Conservation (phyloP, 2,329 filamentous ascomycete genomes). For the Monosporascus cannonballus region DNA sequence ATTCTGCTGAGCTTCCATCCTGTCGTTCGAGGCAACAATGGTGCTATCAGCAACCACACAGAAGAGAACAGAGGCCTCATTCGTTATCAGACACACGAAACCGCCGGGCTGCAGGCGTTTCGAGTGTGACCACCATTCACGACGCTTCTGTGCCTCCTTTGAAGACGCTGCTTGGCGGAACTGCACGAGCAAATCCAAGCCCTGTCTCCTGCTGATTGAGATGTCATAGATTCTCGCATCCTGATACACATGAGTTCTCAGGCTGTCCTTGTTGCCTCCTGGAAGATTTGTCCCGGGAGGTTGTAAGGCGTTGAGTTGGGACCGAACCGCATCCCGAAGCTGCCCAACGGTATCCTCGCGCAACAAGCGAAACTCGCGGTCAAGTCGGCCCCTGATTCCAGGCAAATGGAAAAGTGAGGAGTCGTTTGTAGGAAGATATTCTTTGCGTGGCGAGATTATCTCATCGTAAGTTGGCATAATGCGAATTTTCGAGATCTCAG, state of each 20-base stretch:
- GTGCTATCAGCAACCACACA: conserved; percentile 29
- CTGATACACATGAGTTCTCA: conserved; percentile 32
- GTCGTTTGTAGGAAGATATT: conserved; percentile 39
- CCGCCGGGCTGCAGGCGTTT: conserved; percentile 43
- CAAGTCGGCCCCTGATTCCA: conserved; percentile 42
- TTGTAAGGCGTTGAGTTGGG: conserved; percentile 30
- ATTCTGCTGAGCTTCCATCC: conserved; percentile 6
- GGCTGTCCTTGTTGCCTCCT: conserved; percentile 13
- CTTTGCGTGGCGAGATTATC: conserved; percentile 33
- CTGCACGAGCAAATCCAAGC: conserved; percentile 37
- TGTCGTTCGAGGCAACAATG: conserved; percentile 13
- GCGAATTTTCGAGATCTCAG: conserved; percentile 37
- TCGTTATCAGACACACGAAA: conserved; percentile 43
- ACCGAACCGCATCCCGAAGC: conserved; percentile 41
- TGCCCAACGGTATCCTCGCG: conserved; percentile 50
- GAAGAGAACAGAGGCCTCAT: conserved; percentile 33
- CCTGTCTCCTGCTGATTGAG: conserved; percentile 30
- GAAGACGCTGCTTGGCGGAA: conserved; percentile 38
- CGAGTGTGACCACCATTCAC: conserved; percentile 44
- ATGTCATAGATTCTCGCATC: conserved; percentile 25
- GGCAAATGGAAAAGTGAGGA: conserved; percentile 31
- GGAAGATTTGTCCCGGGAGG: conserved; percentile 7
- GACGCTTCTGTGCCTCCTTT: conserved; percentile 23
- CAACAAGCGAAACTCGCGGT: conserved; percentile 49
- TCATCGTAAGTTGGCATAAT: conserved; percentile 45